Percentiles rank a stretch among this genome's conserved stretches.
Conservation (phyloP, 2,329 filamentous ascomycete genomes). For the Thermoascus crustaceus region DNA sequence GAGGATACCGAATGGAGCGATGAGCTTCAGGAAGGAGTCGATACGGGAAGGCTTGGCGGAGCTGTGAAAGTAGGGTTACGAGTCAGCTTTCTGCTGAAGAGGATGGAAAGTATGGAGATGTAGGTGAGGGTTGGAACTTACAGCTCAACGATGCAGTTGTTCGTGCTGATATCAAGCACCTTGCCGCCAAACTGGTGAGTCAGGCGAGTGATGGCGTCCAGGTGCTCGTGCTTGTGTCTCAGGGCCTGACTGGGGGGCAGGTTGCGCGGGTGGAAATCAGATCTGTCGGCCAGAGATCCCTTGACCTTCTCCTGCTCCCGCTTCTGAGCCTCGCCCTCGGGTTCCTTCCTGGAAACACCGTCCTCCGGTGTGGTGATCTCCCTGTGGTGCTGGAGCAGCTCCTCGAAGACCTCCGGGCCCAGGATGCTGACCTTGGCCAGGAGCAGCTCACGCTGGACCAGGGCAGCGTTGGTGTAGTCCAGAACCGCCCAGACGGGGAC, state of each 20-base stretch:
- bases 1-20: conserved; percentile 88
- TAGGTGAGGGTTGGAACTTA: conserved; percentile 53
- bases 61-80: conserved; percentile 34
- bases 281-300: conserved; percentile 16
- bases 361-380: conserved; percentile 59
- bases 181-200: conserved; percentile 97
- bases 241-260: conserved; percentile 80
- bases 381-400: conserved; percentile 87
- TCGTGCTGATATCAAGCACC: conserved; percentile 94
- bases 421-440: conserved; percentile 95
- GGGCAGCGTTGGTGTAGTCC: conserved; percentile 85
- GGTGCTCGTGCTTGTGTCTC: conserved; percentile 93
- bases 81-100: neutral
- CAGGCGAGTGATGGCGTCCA: conserved; percentile 92
- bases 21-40: conserved; percentile 94
- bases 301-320: conserved; percentile 34
- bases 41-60: conserved; percentile 91
- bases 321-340: conserved; percentile 19
- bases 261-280: conserved; percentile 82
- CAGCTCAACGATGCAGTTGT: conserved; percentile 97
- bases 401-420: conserved; percentile 96
- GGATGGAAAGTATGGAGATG: neutral
- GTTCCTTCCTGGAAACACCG: conserved; percentile 34
- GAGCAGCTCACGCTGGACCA: conserved; percentile 91
- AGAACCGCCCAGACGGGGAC: conserved; percentile 98